phyloP scores from a whole-genome alignment of 2,329 filamentous ascomycete genomes.

The Arachnomyces sp. region DNA sequence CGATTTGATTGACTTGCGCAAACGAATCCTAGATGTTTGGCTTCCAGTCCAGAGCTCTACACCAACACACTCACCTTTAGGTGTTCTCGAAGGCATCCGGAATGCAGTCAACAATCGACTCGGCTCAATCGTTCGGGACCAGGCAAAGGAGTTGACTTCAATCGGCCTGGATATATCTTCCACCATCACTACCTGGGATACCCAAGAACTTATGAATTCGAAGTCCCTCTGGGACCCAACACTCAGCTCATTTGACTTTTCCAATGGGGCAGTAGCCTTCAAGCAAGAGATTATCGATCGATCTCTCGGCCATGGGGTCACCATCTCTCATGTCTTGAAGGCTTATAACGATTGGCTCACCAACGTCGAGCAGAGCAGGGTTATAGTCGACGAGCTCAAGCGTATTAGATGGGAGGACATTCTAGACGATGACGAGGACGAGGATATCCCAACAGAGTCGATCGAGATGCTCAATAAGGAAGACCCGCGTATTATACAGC shows the following conservation, averaged over 20 bases:
- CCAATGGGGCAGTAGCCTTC: conserved; percentile 58
- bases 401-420: conserved; percentile 29
- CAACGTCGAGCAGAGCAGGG: conserved; percentile 50
- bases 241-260: conserved; percentile 57
- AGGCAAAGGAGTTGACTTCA: conserved; percentile 55
- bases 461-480: conserved; percentile 55
- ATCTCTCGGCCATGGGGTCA: conserved; percentile 62
- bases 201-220: conserved; percentile 43
- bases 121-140: conserved; percentile 52
- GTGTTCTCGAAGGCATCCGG: conserved; percentile 61
- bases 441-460: conserved; percentile 28
- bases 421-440: conserved; percentile 32
- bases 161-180: conserved; percentile 58
- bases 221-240: conserved; percentile 60
- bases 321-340: conserved; percentile 53
- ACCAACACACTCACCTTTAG: conserved; percentile 40
- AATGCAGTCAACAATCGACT: conserved; percentile 61
- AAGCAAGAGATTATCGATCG: conserved; percentile 60
- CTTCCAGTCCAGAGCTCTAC: conserved; percentile 61
- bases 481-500: conserved; percentile 57
- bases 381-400: conserved; percentile 27
- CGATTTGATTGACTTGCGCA: conserved; percentile 60
- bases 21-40: conserved; percentile 64
- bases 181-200: conserved; percentile 53
- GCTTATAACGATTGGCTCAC: conserved; percentile 65